phyloP scores from a whole-genome alignment of 2,329 filamentous ascomycete genomes.

The Aspergillus udagawae region DNA sequence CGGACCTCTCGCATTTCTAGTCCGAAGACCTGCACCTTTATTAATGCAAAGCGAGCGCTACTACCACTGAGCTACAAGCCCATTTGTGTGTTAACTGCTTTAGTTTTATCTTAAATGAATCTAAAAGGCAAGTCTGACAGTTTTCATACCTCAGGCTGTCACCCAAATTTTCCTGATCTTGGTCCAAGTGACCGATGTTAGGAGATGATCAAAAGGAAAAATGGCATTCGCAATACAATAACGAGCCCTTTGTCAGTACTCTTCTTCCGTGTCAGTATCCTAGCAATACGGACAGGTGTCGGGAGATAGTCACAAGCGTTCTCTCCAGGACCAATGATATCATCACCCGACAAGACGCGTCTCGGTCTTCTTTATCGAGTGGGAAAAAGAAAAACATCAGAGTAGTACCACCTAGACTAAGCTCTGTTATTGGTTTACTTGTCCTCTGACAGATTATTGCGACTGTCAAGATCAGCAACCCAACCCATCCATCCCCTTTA shows the following conservation, averaged over 20 bases:
- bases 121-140: no score
- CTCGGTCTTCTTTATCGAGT: neutral
- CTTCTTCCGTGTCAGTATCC: neutral
- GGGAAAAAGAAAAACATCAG: neutral
- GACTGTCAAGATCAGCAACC: neutral
- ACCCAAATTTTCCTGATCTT: neutral
- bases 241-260: neutral
- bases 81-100: neutral
- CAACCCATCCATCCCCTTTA: conserved; percentile 3
- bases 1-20: neutral
- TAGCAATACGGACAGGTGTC: neutral
- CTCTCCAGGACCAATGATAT: conserved; percentile 16
- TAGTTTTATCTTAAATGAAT: neutral
- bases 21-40: neutral
- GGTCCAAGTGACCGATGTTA: neutral
- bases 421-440: neutral
- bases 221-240: neutral
- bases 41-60: neutral
- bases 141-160: neutral
- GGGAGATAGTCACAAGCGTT: neutral
- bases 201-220: neutral
- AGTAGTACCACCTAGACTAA: no score
- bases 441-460: neutral
- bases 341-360: conserved; percentile 19
- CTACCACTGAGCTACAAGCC: neutral